Evolutionary conservation across 768 basidiomycete genomes (phyloP).

Genomic region (Russula olivacea): DNA sequence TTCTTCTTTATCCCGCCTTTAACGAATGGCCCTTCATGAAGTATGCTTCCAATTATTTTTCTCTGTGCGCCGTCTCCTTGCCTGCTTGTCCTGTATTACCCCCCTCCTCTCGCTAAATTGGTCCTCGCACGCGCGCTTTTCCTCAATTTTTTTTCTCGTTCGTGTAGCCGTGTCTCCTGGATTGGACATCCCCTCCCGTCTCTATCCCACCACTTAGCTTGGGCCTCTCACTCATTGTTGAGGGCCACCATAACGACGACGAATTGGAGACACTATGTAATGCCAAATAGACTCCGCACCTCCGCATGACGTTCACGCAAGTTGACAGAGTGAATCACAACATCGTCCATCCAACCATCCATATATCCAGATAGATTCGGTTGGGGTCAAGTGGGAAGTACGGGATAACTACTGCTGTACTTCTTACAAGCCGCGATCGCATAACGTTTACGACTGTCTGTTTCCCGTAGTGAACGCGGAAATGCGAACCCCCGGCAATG

Average conservation of each 20-base stretch:
- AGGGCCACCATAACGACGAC: conserved; percentile 14
- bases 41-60: conserved; percentile 22
- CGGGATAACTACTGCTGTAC: no score
- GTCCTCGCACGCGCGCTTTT: conserved; percentile 11
- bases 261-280: conserved; percentile 23
- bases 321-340: neutral
- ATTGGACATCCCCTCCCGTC: conserved; percentile 16
- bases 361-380: neutral
- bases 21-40: conserved; percentile 19
- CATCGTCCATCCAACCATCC: neutral
- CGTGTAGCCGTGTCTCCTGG: conserved; percentile 24
- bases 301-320: neutral
- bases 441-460: neutral
- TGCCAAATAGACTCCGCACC: conserved; percentile 16
- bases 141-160: conserved; percentile 3
- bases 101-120: conserved; percentile 17
- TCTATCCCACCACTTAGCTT: conserved; percentile 18
- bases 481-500: neutral
- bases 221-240: neutral
- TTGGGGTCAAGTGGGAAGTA: neutral
- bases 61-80: conserved; percentile 7
- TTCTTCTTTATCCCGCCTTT: neutral
- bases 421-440: conserved; percentile 5
- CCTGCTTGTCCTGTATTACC: conserved; percentile 21
- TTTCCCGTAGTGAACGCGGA: conserved; percentile 7